Percentiles rank a stretch among this genome's conserved stretches.
These are phyloP conservation scores for Globisporangium paddicum DNA, from an alignment of 352 stramenopile species.

Conservation along the genomic window DNA sequence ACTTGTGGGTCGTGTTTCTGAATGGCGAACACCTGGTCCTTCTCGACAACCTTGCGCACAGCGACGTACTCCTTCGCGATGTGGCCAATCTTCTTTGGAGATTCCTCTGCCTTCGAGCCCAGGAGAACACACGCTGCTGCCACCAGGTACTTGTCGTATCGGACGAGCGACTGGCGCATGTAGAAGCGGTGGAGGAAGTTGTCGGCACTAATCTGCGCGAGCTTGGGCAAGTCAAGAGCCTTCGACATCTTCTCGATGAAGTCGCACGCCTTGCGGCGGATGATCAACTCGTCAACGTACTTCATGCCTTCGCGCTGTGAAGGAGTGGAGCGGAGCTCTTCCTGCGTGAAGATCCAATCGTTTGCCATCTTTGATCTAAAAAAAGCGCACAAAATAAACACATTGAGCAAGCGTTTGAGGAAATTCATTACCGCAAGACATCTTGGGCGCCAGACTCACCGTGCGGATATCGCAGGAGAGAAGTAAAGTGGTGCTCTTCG, in stretches of 20 bases:
- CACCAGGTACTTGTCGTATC: conserved; percentile 85
- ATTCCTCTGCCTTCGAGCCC: conserved; percentile 82
- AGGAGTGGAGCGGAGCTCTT: conserved; percentile 58
- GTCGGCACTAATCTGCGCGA: conserved; percentile 78
- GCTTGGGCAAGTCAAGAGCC: conserved; percentile 68
- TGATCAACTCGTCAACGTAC: conserved; percentile 61
- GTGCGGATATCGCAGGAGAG: not conserved
- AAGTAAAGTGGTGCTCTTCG: not conserved
- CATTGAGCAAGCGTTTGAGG: not conserved
- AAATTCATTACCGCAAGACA: not conserved
- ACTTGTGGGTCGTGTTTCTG: conserved; percentile 72
- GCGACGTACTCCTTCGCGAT: conserved; percentile 74
- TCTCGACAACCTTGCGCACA: conserved; percentile 59
- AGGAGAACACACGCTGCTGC: conserved; percentile 78
- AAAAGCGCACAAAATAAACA: not conserved
- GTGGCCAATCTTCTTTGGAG: conserved; percentile 71
- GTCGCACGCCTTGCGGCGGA: conserved; percentile 71
- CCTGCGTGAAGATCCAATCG: conserved; percentile 79
- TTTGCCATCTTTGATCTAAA: conserved; percentile 26
- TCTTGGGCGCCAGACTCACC: not conserved
- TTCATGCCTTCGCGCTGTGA: conserved; percentile 77
- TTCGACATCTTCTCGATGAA: conserved; percentile 87
- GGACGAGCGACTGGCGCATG: conserved; percentile 78
- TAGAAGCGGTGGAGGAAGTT: conserved; percentile 89
- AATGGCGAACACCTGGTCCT: conserved; percentile 74